Percentiles rank a stretch among this genome's conserved stretches.
These are phyloP conservation scores for Nicotiana knightiana DNA, from an alignment of 257 asterid species.

Conservation along the genomic window DNA sequence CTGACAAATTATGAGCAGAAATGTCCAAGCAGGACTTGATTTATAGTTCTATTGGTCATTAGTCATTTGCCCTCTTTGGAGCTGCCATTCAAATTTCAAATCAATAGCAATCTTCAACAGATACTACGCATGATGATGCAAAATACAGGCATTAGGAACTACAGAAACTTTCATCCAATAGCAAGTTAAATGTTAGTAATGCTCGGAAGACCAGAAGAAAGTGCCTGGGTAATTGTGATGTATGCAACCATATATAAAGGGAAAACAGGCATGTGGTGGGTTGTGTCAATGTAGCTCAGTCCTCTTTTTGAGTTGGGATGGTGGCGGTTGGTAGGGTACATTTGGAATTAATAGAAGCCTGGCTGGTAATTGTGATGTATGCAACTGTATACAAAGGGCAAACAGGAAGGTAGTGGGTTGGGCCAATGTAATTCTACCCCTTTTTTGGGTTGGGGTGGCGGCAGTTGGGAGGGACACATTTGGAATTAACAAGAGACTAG, in stretches of 20 bases:
- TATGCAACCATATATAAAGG: neutral
- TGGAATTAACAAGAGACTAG: neutral
- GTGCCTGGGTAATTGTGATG: neutral
- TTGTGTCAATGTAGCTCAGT: neutral
- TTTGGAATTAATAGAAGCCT: neutral
- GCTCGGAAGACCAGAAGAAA: neutral
- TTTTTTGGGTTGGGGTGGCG: neutral
- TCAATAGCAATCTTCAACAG: neutral
- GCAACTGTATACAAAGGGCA: neutral
- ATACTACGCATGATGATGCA: neutral
- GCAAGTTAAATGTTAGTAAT: neutral
- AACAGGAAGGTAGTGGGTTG: neutral
- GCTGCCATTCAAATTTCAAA: neutral
- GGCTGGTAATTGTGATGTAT: neutral
- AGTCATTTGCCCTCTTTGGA: neutral
- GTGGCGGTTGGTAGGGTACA: neutral
- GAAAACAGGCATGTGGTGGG: neutral
- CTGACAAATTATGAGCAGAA: neutral
- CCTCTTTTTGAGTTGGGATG: neutral
- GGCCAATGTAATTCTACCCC: neutral
- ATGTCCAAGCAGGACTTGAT: neutral
- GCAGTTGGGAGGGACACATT: neutral
- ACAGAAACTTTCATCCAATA: neutral
- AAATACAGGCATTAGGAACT: neutral
- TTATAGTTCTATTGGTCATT: neutral